Base-by-base conservation (phyloP, 345 rosid genomes). In the Linum usitatissimum region DNA sequence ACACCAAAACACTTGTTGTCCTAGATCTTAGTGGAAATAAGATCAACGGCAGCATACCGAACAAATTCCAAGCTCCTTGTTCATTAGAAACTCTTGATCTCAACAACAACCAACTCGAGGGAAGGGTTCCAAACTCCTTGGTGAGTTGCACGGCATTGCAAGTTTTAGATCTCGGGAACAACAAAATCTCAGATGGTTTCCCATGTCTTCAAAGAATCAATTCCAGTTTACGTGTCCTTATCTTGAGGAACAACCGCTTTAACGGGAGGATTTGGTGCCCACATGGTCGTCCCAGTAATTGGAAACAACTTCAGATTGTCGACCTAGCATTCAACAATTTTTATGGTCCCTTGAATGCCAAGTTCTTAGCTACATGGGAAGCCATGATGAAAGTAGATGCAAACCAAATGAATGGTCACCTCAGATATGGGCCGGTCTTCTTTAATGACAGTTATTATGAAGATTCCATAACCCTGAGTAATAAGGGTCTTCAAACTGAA, bases 401-500 rank as follows among this genome's bases (percentile, higher is more conserved):
- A n/a, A 53, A 69, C 19, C 48, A 39, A 64, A 54, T 55, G 6
- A 28, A 31, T 12, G 48, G 65, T 2, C 76, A 61, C 64, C 67
- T 84, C 1, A 75, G 14, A 4, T 77, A 19, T 45, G 12, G 55
- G 14, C 5, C 58, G 0, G 4, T 34, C 54, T 6, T 30, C 6
- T 18, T 1, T 0, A 4, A 2, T 57, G 1, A n/a, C n/a, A n/a
- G n/a, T n/a, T 78, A 72, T 51, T 80, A 79, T 65, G 75, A 61
- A 59, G 87, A 77, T 55, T 20, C 68, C 0, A 39, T 82, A 39
- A 72, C 76, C 0, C 74, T 85, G 4, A 83, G 78, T 18, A 1
- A 23, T 69, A 85, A 81, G 69, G 86, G 86, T 18, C 55, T 70
- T 18, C 21, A 67, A 20, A 5, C 80, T 68, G 72, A 78, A 67